Conservation (phyloP, 305 asterid species). For the Fraxinus angustifolia region DNA sequence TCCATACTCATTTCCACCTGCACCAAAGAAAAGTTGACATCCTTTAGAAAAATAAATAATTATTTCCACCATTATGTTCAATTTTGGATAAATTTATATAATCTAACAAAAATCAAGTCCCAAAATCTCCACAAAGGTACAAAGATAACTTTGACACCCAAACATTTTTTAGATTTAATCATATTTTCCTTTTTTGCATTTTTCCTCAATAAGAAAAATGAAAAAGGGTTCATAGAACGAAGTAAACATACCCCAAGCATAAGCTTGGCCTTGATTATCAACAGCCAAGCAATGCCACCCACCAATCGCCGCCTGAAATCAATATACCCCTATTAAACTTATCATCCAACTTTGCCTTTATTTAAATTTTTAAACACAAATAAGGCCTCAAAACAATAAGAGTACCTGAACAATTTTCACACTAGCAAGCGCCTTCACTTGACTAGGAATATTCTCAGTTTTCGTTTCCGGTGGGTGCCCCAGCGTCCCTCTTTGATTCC, state of each 20-base stretch:
- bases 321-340: slow-evolving; percentile 21
- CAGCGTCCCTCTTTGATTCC: slow-evolving; percentile 97
- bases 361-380: neutral
- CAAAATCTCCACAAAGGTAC: slow-evolving; percentile 11
- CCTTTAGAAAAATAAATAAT: slow-evolving; percentile 18
- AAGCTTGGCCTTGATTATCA: slow-evolving; percentile 91
- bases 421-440: slow-evolving; percentile 73
- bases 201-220: slow-evolving; percentile 14
- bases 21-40: slow-evolving; percentile 20
- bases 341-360: neutral
- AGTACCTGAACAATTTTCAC: slow-evolving; percentile 88
- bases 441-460: slow-evolving; percentile 89
- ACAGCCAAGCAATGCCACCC: slow-evolving; percentile 99
- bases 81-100: neutral
- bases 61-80: neutral
- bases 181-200: neutral
- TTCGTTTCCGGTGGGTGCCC: slow-evolving; percentile 91
- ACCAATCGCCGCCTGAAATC: slow-evolving; percentile 91
- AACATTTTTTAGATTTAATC: neutral
- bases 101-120: slow-evolving; percentile 16
- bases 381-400: slow-evolving; percentile 4
- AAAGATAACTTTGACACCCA: neutral
- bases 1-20: slow-evolving; percentile 98
- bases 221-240: neutral
- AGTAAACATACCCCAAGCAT: slow-evolving; percentile 82